Conservation (phyloP, 257 asterid species). For the Agastache rugosa region DNA sequence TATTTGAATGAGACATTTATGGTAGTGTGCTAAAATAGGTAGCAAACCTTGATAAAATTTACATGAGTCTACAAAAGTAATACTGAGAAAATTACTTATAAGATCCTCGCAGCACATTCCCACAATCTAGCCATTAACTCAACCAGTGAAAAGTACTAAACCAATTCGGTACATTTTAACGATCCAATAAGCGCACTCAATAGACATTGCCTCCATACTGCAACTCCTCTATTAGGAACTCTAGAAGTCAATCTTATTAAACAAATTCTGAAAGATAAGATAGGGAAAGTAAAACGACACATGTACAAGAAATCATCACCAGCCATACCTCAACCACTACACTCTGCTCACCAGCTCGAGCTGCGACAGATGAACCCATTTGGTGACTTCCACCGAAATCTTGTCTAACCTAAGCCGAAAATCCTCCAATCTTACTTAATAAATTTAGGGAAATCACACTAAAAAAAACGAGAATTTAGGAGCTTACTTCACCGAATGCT, state of each 20-base stretch:
- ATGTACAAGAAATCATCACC: slow-evolving; percentile 5
- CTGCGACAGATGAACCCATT: slow-evolving; percentile 38
- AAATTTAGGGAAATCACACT: not conserved
- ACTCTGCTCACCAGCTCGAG: slow-evolving; percentile 45
- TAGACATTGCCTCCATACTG: slow-evolving; percentile 6
- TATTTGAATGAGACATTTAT: slow-evolving; percentile 2
- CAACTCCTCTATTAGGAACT: slow-evolving; percentile 8
- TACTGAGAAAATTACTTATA: slow-evolving; percentile 4
- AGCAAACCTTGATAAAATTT: not conserved
- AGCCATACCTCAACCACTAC: slow-evolving; percentile 49
- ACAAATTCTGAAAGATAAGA: slow-evolving; percentile 3
- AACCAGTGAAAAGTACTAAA: slow-evolving; percentile 5
- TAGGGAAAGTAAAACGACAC: not conserved
- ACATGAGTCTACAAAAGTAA: slow-evolving; percentile 14
- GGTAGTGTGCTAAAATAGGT: not conserved
- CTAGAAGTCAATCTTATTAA: not conserved
- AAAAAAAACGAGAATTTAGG: not conserved
- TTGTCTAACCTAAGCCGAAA: slow-evolving; percentile 39
- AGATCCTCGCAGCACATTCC: slow-evolving; percentile 9
- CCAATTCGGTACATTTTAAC: not conserved
- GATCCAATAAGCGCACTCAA: not conserved
- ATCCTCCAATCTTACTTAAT: slow-evolving; percentile 14
- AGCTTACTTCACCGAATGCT: slow-evolving; percentile 41
- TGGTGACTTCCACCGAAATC: slow-evolving; percentile 13
- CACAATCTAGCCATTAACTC: slow-evolving; percentile 14